Base-by-base conservation (phyloP, 2,329 filamentous ascomycete genomes). In the Elsinoe ampelina region DNA sequence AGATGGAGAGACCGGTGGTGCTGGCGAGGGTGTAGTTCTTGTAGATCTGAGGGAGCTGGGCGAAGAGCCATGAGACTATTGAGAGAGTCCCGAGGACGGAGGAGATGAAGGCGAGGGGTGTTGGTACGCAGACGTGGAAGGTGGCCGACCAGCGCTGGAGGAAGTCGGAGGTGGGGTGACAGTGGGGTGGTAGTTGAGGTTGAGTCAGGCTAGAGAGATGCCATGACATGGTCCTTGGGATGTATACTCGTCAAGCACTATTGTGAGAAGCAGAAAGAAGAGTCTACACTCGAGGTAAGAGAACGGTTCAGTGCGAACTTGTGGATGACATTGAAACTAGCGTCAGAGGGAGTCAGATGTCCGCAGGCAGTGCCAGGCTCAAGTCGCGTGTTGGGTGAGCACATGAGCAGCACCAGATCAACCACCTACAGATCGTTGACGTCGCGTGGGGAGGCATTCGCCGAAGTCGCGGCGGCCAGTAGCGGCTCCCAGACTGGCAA, bases 61-160 rank as follows among this genome's bases (percentile, higher is more conserved):
- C 83, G 65, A 85, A 86, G 1, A 86, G 75, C 83, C 83, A 86
- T 42, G 82, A 80, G 52, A 83, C 63, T 59, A 86, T 86, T 64
- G 81, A 85, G 59, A 82, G 71, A 0, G 75, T 77, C 17, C 83
- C 83, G 55, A 85, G 73, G 2, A 77, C 60, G 5, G 80, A 82
- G 19, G 83, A 86, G 58, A 83, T 61, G 58, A 85, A 75, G 19
- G 82, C 82, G 56, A 85, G 75, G 55, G 79, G 77, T 15, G 81
- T 84, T 11, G 83, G 83, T 43, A 86, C 71, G 70, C 83, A 86
- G 60, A 77, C 78, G 64, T 82, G 78, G 60, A 85, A 77, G 54
- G 78, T 73, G 7, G 77, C 76, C 59, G 83, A 85, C 60, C 86
- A 66, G 22, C 72, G 70, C 51, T 75, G 68, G 38, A 86, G 75